Evolutionary conservation across 1,284 basidiomycete species (phyloP), one percentile per base, ranked within the genome.

Genomic region (Moesziomyces parantarcticus): DNA sequence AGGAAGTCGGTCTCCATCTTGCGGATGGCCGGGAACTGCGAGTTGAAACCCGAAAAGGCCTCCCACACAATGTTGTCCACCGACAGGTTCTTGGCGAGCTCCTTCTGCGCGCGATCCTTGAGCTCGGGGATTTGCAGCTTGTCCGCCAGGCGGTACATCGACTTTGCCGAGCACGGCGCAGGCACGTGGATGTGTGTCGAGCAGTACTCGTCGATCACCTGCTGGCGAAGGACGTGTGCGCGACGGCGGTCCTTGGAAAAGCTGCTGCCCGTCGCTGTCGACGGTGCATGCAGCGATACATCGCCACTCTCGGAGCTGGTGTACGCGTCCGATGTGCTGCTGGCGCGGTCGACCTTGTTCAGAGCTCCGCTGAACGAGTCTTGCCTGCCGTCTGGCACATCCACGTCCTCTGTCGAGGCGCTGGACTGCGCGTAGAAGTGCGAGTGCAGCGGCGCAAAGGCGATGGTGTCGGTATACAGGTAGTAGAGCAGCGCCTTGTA

Each of bases 401-500:
- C 45, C 20, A n/a, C 8, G 18, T 45, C 41, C 7, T 50, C 63
- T 14, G 58, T 56, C 11, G 64, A 32, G 5, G 64, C 42, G 16
- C 57, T 50, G 18, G 59, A 39, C 9, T 68, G 50, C n/a, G 77
- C 45, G 40, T 85, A 77, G 68, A 87, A 88, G 9, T 85, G 85
- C 9, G 87, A 94, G 0, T 92, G 89, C 8, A 94, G 86, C 0
- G 93, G 93, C 0, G 93, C 92, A 80, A 95, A 94, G 41, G 90
- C 87, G 66, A 94, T 90, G 6, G 87, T 88, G 78, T 94, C 92
- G 18, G 93, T 94, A 82, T 94, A 94, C 39, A 94, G 86, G 84
- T 92, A 94, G 85, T 92, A 93, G 14, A 94, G 86, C 39, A 94
- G 87, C 0, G 92, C 91, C 80, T 88, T 89, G 84, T 93, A 95